A percentile compares a stretch with the other conserved stretches of the same genome.
These are phyloP conservation scores for Komagataella phaffii DNA, from an alignment of 805 yeast genomes.

Conservation along the genomic window DNA sequence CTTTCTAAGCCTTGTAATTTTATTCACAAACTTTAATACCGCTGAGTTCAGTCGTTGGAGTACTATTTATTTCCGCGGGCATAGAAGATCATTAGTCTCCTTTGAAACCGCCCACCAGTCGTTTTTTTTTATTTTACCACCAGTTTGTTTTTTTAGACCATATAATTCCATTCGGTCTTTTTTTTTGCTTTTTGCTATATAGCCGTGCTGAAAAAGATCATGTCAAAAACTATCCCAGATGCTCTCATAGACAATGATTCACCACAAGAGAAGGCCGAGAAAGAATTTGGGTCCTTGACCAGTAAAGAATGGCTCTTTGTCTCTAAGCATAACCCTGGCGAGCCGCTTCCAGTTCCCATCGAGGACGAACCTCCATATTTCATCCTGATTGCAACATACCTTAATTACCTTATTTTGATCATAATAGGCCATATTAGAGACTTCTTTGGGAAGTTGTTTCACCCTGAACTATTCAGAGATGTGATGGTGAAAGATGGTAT, in stretches of 20 bases:
- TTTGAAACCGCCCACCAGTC: not conserved
- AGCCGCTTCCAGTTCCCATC: conserved; percentile 46
- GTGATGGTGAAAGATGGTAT: conserved; percentile 73
- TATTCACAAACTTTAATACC: not conserved
- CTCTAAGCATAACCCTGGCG: conserved; percentile 42
- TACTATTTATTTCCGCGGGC: not conserved
- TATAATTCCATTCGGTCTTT: not conserved
- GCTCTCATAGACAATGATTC: conserved; percentile 17
- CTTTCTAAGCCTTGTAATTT: not conserved
- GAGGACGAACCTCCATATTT: conserved; percentile 80
- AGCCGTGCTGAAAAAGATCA: not conserved
- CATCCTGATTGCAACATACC: conserved; percentile 68
- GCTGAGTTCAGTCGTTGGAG: not conserved
- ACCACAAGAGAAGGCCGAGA: conserved; percentile 28
- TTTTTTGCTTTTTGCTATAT: not conserved
- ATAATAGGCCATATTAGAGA: conserved; percentile 87
- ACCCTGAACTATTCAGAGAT: conserved; percentile 49
- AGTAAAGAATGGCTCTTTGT: conserved; percentile 51
- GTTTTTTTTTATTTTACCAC: no score
- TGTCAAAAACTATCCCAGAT: conserved; percentile 14
- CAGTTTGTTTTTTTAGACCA: not conserved
- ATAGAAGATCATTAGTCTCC: not conserved
- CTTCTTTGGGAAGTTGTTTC: conserved; percentile 67
- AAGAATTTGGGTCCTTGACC: conserved; percentile 64
- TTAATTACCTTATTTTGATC: conserved; percentile 73